Percentiles rank a stretch among this genome's conserved stretches.
Evolutionary conservation across 2,329 filamentous ascomycete species (phyloP).

Genomic region (Stagonosporopsis tanaceti): DNA sequence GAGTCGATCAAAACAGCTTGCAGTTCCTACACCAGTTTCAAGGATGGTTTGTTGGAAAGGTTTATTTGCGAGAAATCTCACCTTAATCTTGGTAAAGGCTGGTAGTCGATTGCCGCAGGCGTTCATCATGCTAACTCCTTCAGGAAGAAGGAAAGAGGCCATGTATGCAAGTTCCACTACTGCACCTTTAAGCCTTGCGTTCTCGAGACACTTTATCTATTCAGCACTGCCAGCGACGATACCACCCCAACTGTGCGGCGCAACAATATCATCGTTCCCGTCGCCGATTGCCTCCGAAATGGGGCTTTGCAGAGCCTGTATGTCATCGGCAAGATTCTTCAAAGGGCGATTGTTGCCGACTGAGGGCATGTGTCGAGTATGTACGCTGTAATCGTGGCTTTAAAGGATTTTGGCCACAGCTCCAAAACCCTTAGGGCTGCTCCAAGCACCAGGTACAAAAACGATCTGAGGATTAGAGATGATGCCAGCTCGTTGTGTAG

Average conservation of each 20-base stretch:
- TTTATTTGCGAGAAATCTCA: too few relatives aligned
- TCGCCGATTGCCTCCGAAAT: background rate
- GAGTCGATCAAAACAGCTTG: too few relatives aligned
- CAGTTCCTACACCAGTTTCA: too few relatives aligned
- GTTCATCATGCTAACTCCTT: too few relatives aligned
- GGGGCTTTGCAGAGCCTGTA: background rate
- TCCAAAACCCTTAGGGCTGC: background rate
- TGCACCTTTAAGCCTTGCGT: background rate
- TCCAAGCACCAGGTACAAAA: background rate
- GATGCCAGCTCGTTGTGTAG: background rate
- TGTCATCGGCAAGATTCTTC: background rate
- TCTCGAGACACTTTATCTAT: background rate
- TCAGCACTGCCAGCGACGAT: background rate
- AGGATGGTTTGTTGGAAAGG: too few relatives aligned
- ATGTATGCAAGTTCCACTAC: background rate
- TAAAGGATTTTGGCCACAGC: background rate
- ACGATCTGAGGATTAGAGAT: background rate
- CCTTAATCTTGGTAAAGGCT: too few relatives aligned
- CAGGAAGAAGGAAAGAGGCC: background rate
- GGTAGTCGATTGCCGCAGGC: too few relatives aligned
- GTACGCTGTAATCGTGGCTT: background rate
- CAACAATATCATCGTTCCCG: background rate
- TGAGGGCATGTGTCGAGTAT: background rate
- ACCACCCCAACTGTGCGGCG: background rate
- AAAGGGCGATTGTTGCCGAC: background rate